These are phyloP conservation scores for Fusarium oligoseptatum DNA, from an alignment of 2,329 filamentous ascomycete species.

Conservation along the genomic window DNA sequence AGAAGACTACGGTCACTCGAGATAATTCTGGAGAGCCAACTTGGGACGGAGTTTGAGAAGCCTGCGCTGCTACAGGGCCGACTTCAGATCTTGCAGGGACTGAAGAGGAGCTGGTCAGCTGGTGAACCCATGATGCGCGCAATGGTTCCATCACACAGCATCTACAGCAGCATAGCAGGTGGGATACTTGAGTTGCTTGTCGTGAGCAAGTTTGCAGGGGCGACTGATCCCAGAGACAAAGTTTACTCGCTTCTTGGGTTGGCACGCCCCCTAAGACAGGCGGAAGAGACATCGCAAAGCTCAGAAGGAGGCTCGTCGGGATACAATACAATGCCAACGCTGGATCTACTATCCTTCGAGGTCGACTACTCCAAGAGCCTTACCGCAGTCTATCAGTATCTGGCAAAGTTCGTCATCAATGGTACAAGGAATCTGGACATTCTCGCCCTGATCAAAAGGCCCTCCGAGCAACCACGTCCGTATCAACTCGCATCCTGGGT, in stretches of 20 bases:
- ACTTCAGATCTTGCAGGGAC: neutral
- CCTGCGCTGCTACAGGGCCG: neutral
- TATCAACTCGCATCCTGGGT: neutral
- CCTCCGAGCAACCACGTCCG: neutral
- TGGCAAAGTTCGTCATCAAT: neutral
- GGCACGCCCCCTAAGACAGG: neutral
- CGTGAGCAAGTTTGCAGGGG: neutral
- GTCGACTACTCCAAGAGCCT: neutral
- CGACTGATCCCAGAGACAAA: neutral
- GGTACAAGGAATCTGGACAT: neutral
- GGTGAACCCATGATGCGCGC: neutral
- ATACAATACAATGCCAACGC: neutral
- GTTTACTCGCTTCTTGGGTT: neutral
- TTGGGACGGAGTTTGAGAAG: neutral
- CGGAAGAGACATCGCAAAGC: neutral
- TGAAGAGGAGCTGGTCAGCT: neutral
- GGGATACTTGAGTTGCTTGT: neutral
- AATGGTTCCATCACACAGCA: neutral
- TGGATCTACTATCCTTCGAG: neutral
- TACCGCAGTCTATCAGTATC: neutral
- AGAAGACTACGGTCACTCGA: neutral
- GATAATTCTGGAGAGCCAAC: neutral
- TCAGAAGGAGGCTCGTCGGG: neutral
- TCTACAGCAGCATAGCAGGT: neutral
- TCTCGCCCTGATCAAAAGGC: neutral